Conservation (phyloP, 768 basidiomycete genomes). For the Leccinum ochraceum region DNA sequence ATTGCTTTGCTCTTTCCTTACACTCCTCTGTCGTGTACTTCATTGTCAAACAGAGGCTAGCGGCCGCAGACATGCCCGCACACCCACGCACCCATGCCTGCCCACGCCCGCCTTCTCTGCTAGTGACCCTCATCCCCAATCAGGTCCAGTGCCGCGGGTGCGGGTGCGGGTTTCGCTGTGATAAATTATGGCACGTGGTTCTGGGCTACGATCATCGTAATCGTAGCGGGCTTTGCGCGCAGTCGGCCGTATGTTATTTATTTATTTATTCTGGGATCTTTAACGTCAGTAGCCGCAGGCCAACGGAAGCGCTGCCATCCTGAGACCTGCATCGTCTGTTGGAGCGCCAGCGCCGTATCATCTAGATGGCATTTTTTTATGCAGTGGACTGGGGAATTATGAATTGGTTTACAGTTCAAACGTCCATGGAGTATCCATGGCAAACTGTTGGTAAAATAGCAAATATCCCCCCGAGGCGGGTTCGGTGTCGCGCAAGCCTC, state of each 20-base stretch:
- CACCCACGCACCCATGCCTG: not conserved
- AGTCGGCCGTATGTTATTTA: not conserved
- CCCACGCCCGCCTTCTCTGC: not conserved
- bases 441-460: too few species aligned
- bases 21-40: not conserved
- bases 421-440: not conserved
- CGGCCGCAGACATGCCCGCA: too few species aligned
- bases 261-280: not conserved
- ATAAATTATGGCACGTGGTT: not conserved
- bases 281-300: not conserved
- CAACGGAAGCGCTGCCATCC: slow-evolving; percentile 4
- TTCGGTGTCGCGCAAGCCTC: too few species aligned
- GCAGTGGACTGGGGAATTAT: too few species aligned
- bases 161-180: not conserved
- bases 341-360: not conserved
- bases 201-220: too few species aligned
- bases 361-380: too few species aligned
- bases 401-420: not conserved
- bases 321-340: not conserved
- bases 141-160: not conserved
- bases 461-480: too few species aligned
- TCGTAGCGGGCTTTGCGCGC: too few species aligned
- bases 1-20: not conserved
- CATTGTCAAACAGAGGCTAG: not conserved
- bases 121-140: not conserved